These are phyloP conservation scores for Claviceps arundinis DNA, from an alignment of 2,329 filamentous ascomycete genomes.

Conservation along the genomic window DNA sequence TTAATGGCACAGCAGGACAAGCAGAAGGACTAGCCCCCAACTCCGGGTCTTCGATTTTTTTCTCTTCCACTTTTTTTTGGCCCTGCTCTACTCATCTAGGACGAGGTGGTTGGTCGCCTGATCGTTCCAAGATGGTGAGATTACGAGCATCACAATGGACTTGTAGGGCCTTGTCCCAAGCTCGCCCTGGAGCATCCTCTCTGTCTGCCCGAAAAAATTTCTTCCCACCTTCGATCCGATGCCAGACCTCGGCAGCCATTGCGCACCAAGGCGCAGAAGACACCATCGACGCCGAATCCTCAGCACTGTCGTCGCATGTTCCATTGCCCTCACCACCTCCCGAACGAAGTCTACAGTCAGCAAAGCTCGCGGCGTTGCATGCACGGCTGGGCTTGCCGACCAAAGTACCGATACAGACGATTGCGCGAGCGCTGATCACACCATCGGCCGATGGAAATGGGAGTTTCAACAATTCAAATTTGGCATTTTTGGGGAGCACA, in stretches of 20 bases:
- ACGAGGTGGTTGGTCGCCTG: neutral
- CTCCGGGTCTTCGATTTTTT: neutral
- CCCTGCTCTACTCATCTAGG: neutral
- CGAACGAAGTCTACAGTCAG: conserved; percentile 53
- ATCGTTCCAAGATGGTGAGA: conserved; percentile 23
- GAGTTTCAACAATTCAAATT: conserved; percentile 77
- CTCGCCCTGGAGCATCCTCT: conserved; percentile 16
- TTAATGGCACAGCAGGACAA: neutral
- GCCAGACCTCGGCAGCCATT: conserved; percentile 22
- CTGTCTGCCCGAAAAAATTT: conserved; percentile 15
- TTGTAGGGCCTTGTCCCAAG: conserved; percentile 24
- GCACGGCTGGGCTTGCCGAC: conserved; percentile 72
- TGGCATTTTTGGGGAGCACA: conserved; percentile 68
- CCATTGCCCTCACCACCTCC: conserved; percentile 59
- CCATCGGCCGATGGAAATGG: conserved; percentile 67
- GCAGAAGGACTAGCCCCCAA: neutral
- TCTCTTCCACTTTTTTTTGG: neutral
- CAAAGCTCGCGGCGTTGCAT: conserved; percentile 86
- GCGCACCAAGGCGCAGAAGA: conserved; percentile 11
- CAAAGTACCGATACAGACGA: conserved; percentile 71
- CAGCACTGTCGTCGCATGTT: conserved; percentile 9
- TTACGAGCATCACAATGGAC: conserved; percentile 28
- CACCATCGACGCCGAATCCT: conserved; percentile 9
- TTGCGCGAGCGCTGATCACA: conserved; percentile 77
- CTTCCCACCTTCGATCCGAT: conserved; percentile 11